Evolutionary conservation across 2,329 filamentous ascomycete species (phyloP).

Genomic region (Simplicillium aogashimaense): DNA sequence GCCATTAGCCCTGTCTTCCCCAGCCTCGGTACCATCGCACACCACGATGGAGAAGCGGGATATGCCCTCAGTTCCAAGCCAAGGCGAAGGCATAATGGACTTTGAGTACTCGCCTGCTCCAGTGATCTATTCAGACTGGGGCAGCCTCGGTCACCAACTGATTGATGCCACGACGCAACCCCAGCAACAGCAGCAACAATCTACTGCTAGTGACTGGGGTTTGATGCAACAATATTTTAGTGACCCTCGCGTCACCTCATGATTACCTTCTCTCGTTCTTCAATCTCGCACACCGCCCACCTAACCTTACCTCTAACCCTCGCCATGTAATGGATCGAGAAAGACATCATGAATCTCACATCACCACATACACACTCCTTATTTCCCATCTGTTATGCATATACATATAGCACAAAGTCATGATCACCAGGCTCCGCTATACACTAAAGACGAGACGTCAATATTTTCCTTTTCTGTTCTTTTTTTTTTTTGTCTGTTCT

Average conservation of each 20-base stretch:
- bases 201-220: background rate
- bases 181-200: background rate
- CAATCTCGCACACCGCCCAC: background rate
- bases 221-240: background rate
- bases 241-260: background rate
- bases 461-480: background rate
- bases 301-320: no score
- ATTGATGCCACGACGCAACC: background rate
- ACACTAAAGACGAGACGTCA: background rate
- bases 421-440: background rate
- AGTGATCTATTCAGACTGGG: slow-evolving; percentile 31
- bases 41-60: slow-evolving; percentile 25
- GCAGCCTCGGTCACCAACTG: slow-evolving; percentile 16
- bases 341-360: background rate
- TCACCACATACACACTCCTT: background rate
- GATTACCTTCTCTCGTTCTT: background rate
- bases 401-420: no score
- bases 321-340: no score
- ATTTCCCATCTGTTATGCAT: background rate
- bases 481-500: background rate
- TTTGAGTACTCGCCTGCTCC: slow-evolving; percentile 30
- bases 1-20: slow-evolving; percentile 15
- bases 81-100: slow-evolving; percentile 26
- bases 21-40: slow-evolving; percentile 14
- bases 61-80: slow-evolving; percentile 19